These are phyloP conservation scores for Zychaea mexicana DNA, from an alignment of 371 early-diverging fungal genomes.

Conservation along the genomic window DNA sequence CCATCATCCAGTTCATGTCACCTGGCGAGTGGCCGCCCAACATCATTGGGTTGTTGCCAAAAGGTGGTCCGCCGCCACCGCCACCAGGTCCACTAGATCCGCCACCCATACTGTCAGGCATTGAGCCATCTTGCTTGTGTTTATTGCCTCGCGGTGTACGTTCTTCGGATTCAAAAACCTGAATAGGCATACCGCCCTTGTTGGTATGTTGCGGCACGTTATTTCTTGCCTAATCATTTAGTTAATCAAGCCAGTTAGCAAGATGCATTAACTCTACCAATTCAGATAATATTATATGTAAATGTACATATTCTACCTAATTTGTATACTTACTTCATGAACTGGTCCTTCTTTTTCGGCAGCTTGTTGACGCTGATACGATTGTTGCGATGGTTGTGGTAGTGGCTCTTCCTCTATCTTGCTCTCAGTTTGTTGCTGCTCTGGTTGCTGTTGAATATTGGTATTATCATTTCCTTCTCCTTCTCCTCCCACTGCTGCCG, in stretches of 20 bases:
- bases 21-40: constrained; percentile 17
- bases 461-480: too few species aligned
- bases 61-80: constrained; percentile 9
- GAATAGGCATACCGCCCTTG: constrained; percentile 32
- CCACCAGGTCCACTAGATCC: background rate
- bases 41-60: constrained; percentile 28
- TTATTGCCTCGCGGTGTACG: constrained; percentile 23
- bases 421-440: background rate
- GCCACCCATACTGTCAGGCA: constrained; percentile 13
- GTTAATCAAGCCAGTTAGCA: too few species aligned
- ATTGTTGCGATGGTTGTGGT: too few species aligned
- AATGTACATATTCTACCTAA: too few species aligned
- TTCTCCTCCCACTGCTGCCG: too few species aligned
- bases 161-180: constrained; percentile 37
- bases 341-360: background rate
- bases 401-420: too few species aligned
- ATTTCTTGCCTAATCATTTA: too few species aligned
- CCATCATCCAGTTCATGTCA: constrained; percentile 48
- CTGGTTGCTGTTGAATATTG: background rate
- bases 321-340: background rate
- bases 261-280: too few species aligned
- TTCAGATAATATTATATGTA: too few species aligned
- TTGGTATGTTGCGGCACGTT: background rate
- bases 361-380: too few species aligned
- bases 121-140: constrained; percentile 12